These are phyloP conservation scores for Candida railenensis DNA, from an alignment of 805 yeast genomes.

Conservation along the genomic window DNA sequence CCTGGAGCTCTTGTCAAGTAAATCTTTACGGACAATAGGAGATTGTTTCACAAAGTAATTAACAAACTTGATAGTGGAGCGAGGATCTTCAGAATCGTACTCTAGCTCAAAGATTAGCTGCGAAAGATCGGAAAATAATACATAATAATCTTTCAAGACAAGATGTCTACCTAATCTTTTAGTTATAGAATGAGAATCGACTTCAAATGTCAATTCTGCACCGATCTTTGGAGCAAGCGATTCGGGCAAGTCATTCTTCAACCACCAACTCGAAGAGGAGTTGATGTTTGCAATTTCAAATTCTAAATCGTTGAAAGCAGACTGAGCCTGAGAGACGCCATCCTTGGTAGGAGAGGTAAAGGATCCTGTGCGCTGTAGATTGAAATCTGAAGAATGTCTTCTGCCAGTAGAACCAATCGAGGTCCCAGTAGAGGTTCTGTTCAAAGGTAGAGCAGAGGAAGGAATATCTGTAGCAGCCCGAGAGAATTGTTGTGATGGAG, in stretches of 20 bases:
- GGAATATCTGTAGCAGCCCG: slow-evolving; percentile 4
- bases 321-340: slow-evolving; percentile 20
- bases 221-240: slow-evolving; percentile 39
- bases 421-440: slow-evolving; percentile 11
- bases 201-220: slow-evolving; percentile 58
- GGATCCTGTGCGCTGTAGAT: not conserved
- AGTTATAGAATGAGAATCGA: slow-evolving; percentile 52
- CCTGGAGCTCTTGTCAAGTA: slow-evolving; percentile 48
- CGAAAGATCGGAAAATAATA: slow-evolving; percentile 71
- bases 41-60: slow-evolving; percentile 33
- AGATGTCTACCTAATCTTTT: slow-evolving; percentile 58
- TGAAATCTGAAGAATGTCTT: not conserved
- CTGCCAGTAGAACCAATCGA: slow-evolving; percentile 10
- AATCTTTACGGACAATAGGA: slow-evolving; percentile 46
- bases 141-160: slow-evolving; percentile 62
- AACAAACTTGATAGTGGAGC: slow-evolving; percentile 40
- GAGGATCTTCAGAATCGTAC: slow-evolving; percentile 56
- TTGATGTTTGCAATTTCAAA: slow-evolving; percentile 17
- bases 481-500: slow-evolving; percentile 12
- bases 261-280: slow-evolving; percentile 66
- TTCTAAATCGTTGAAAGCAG: slow-evolving; percentile 21
- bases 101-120: slow-evolving; percentile 59
- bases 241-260: slow-evolving; percentile 56
- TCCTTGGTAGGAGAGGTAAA: not conserved
- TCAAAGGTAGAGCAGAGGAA: not conserved